Conservation (phyloP, 305 asterid species). For the Solanum hybrid region DNA sequence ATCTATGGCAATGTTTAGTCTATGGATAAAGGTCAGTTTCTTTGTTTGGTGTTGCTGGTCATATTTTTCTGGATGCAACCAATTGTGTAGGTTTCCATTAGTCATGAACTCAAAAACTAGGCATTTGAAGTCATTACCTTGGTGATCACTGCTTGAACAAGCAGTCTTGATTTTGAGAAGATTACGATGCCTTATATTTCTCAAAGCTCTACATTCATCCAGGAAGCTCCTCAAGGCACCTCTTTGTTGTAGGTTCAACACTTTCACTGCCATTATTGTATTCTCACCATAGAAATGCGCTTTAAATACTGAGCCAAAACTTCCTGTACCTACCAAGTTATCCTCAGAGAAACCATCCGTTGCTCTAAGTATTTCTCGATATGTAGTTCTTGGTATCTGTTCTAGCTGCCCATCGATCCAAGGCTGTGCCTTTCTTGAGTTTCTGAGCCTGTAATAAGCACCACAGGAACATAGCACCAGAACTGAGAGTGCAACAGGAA, state of each 20-base stretch:
- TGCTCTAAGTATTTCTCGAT: slow-evolving; percentile 14
- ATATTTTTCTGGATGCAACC: slow-evolving; percentile 13
- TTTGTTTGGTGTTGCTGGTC: not conserved
- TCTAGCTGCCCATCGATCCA: not conserved
- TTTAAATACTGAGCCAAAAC: slow-evolving; percentile 30
- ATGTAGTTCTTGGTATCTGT: slow-evolving; percentile 16
- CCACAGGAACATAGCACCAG: not conserved
- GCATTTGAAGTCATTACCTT: slow-evolving; percentile 30
- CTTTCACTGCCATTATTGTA: slow-evolving; percentile 24
- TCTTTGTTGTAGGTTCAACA: slow-evolving; percentile 19
- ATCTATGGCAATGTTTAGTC: slow-evolving; percentile 32
- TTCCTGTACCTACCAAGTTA: slow-evolving; percentile 28
- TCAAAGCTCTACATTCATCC: slow-evolving; percentile 29
- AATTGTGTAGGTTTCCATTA: slow-evolving; percentile 23
- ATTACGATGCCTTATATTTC: slow-evolving; percentile 28
- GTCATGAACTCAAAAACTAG: slow-evolving; percentile 29
- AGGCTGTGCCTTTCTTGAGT: not conserved
- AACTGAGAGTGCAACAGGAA: slow-evolving; percentile 5
- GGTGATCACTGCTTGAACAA: slow-evolving; percentile 21
- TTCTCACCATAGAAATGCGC: slow-evolving; percentile 7
- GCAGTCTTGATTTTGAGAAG: slow-evolving; percentile 20
- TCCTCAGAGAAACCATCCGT: slow-evolving; percentile 25
- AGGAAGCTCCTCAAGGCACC: slow-evolving; percentile 24
- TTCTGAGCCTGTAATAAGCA: not conserved
- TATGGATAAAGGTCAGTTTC: slow-evolving; percentile 10